These are phyloP conservation scores for Exserohilum rostratum DNA, from an alignment of 2,329 filamentous ascomycete species.

Conservation along the genomic window DNA sequence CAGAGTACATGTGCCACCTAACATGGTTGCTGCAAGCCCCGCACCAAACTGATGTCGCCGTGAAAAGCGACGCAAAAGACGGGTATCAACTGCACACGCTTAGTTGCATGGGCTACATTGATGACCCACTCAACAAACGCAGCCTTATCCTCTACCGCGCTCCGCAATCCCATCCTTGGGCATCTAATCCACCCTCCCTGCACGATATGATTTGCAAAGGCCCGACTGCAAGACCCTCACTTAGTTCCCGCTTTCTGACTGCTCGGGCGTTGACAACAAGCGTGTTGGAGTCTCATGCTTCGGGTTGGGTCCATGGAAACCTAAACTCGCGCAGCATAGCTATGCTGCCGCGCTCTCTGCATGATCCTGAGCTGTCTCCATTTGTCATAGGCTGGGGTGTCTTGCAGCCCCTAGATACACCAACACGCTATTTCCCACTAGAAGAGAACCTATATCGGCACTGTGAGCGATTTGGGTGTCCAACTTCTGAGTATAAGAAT, in stretches of 20 bases:
- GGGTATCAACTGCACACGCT: constrained; percentile 20
- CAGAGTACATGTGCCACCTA: constrained; percentile 18
- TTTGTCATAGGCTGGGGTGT: constrained; percentile 23
- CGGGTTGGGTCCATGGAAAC: constrained; percentile 20
- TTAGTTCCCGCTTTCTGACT: constrained; percentile 13
- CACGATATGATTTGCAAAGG: constrained; percentile 17
- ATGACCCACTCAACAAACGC: constrained; percentile 17
- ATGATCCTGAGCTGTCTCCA: constrained; percentile 16
- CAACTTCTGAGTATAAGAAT: constrained; percentile 51
- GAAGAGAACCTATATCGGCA: constrained; percentile 58
- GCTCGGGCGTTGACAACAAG: constrained; percentile 15
- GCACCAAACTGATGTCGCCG: constrained; percentile 1
- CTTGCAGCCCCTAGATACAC: constrained; percentile 1
- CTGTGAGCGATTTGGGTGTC: constrained; percentile 53
- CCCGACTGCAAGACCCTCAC: constrained; percentile 1
- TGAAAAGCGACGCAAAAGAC: constrained; percentile 4
- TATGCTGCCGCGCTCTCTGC: constrained; percentile 15
- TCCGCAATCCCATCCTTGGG: constrained; percentile 19
- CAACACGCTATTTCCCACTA: constrained; percentile 4
- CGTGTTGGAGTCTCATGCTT: constrained; percentile 17
- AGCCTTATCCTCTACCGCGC: constrained; percentile 17
- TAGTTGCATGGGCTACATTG: constrained; percentile 20
- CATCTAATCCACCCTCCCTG: constrained; percentile 15
- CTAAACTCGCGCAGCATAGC: constrained; percentile 16
- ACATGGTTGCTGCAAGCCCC: constrained; percentile 22